Evolutionary conservation across 768 basidiomycete species (phyloP).

Genomic region (Candolleomyces aberdarensis): DNA sequence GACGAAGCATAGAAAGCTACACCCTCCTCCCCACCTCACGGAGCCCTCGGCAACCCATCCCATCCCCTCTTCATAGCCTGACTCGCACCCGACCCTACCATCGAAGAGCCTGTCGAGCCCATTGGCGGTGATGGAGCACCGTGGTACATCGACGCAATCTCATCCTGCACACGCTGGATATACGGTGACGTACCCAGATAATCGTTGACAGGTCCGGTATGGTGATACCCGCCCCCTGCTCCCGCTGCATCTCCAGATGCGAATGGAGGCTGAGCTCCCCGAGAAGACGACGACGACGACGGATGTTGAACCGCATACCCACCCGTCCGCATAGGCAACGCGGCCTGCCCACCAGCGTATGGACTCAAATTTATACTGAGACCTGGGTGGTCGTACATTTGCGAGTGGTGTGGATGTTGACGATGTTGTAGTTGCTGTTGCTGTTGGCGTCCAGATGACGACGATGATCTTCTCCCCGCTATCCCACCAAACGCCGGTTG

Average conservation of each 20-base stretch:
- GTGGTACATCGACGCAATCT: background rate
- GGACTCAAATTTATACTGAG: background rate
- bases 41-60: too few species aligned
- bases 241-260: background rate
- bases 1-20: too few species aligned
- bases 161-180: slow-evolving; percentile 3
- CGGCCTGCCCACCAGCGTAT: background rate
- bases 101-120: background rate
- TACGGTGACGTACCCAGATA: background rate
- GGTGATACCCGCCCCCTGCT: background rate
- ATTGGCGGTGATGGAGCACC: background rate
- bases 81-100: background rate
- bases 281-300: background rate
- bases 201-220: background rate
- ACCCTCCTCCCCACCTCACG: too few species aligned
- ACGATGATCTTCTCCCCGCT: too few species aligned
- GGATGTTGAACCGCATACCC: background rate
- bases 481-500: background rate
- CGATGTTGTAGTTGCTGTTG: background rate
- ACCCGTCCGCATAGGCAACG: background rate
- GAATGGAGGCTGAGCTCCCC: background rate
- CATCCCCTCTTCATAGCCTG: background rate
- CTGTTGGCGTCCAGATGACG: background rate
- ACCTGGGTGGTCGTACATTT: background rate
- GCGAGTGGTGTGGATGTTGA: background rate